These are phyloP conservation scores for Arabidopsis lyrata DNA, from an alignment of 441 rosid genomes.

Conservation along the genomic window DNA sequence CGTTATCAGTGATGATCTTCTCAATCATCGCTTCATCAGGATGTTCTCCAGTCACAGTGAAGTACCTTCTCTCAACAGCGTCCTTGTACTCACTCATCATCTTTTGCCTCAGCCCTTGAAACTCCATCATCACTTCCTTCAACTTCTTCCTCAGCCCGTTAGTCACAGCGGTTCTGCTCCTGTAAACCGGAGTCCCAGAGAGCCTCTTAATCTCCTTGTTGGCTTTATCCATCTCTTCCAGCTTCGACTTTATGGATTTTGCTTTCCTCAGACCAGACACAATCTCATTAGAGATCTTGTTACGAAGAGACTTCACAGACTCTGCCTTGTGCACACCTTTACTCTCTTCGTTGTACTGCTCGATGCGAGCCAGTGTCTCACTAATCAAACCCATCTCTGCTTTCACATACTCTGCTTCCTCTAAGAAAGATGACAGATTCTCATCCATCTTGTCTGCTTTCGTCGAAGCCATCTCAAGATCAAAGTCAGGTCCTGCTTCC, in stretches of 20 bases:
- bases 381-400: slow-evolving; percentile 79
- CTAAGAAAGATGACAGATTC: slow-evolving; percentile 78
- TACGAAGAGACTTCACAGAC: slow-evolving; percentile 66
- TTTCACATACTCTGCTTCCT: slow-evolving; percentile 92
- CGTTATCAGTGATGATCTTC: slow-evolving; percentile 71
- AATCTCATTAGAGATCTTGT: slow-evolving; percentile 74
- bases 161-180: slow-evolving; percentile 83
- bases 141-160: slow-evolving; percentile 82
- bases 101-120: slow-evolving; percentile 84
- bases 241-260: slow-evolving; percentile 63
- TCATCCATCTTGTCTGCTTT: slow-evolving; percentile 56
- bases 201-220: slow-evolving; percentile 81
- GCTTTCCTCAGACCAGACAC: slow-evolving; percentile 75
- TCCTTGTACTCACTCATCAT: slow-evolving; percentile 93
- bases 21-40: slow-evolving; percentile 86
- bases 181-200: slow-evolving; percentile 83
- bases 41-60: slow-evolving; percentile 86
- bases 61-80: slow-evolving; percentile 90
- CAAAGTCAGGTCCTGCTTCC: slow-evolving; percentile 78
- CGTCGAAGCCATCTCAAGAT: slow-evolving; percentile 62
- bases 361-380: slow-evolving; percentile 62
- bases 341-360: slow-evolving; percentile 79
- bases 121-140: slow-evolving; percentile 95
- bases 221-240: slow-evolving; percentile 93
- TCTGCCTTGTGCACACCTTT: slow-evolving; percentile 80